Base-by-base conservation (phyloP, 441 rosid species). In the Adansonia gregorii region DNA sequence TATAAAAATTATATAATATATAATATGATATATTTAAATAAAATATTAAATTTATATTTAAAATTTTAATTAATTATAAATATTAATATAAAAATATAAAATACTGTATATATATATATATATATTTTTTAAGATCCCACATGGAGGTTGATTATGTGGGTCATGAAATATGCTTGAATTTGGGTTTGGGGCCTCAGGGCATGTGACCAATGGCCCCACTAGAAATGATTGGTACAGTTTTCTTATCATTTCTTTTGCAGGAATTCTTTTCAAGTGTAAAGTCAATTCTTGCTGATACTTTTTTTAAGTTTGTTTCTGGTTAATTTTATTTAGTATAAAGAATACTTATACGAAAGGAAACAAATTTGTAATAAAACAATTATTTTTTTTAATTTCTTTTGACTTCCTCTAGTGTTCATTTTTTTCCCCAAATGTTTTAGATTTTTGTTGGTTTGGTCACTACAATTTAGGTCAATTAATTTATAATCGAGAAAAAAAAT, bases 171-270 rank as follows among this genome's bases (percentile, higher is more conserved):
- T n/a, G 74, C 61, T 14, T 31, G 7, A 48, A 11, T 48, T 68
- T 20, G 56, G 73, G 6, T 46, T 12, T 27, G 60, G 2, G 43
- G 59, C 24, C 74, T 12, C 7, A 4, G 2, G 15, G 61, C 74
- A 71, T 52, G 74, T 71, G 74, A 51, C 7, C 7, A 52, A 52
- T 70, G 46, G 61, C 74, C 74, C 74, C 59, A 70, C 73, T 48
- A 1, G 19, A 48, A 48, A 68, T 68, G 58, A 52, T 52, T 70
- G 74, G 46, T 24, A 27, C 39, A 48, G 3, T 49, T 69, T 69
- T 20, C 6, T 48, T 8, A 43, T 49, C 3, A 69, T 24, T 8
- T 69, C 14, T 7, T 0, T 27, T 49, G 58, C 3, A 22, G 43
- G 7, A 27, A 12, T 14, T 7, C 2, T 49, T 22, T 49, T 7